Evolutionary conservation across 768 basidiomycete species (phyloP), one percentile per base, ranked within the genome.

Genomic region (Suillus occidentalis): DNA sequence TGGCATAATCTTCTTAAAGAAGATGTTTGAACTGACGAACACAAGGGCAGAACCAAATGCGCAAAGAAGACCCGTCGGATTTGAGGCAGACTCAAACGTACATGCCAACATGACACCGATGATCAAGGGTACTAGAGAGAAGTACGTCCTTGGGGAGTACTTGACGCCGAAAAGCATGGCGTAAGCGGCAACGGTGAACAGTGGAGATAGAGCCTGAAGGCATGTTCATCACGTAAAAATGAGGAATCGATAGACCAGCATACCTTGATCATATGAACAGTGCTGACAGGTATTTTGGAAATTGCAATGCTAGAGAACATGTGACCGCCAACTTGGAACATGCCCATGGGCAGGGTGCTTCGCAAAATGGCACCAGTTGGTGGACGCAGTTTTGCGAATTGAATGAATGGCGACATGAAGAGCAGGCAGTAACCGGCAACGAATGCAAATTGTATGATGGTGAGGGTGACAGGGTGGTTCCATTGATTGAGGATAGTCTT

Each of bases 201-300:
- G 82, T 0, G 97, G 97, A 0, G 97, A 98, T 50, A 99, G 80
- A 0, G 97, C 97, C 97, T 99, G 69, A 7, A 60, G 47, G 34
- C 22, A 42, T 14, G 63, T 50, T 62, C 63, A 52, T 66, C 60
- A 63, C 40, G 45, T 49, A 37, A 58, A 52, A 22, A 63, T 8
- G 13, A 62, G 20, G 62, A 58, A 37, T 47, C 18, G 36, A 60
- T 40, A 45, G 37, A 63, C 12, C 13, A 45, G 58, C 56, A 58
- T 84, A 97, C 97, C 89, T 99, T 99, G 79, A 99, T 98, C 56
- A 97, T 99, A 76, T 99, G 97, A 16, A 98, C 95, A 0, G 97
- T 99, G 80, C 92, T 95, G 65, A 99, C 97, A 3, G 92, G 94
- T 66, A 98, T 97, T 60, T 95, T 84, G 58, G 95, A 94, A 61